These are phyloP conservation scores for Septoria linicola DNA, from an alignment of 2,329 filamentous ascomycete genomes.

Conservation along the genomic window DNA sequence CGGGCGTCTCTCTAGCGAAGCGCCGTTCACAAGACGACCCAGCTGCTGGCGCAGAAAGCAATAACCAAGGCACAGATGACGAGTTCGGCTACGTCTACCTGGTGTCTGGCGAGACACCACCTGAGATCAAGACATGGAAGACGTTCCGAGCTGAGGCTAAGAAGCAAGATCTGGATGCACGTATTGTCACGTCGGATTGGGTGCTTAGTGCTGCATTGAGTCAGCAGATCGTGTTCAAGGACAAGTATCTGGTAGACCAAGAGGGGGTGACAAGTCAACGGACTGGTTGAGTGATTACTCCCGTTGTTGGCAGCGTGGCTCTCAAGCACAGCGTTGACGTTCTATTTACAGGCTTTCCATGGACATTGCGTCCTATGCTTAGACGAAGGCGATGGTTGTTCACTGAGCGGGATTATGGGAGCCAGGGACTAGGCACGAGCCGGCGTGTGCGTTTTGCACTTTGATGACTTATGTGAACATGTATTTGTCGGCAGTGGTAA, in stretches of 20 bases:
- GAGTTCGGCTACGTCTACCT: constrained; percentile 66
- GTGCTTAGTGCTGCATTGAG: constrained; percentile 84
- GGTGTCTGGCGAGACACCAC: constrained; percentile 64
- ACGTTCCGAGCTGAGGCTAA: constrained; percentile 77
- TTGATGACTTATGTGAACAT: not conserved
- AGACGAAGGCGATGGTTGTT: constrained; percentile 17
- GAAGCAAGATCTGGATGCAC: constrained; percentile 73
- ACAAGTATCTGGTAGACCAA: constrained; percentile 35
- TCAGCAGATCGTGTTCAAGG: constrained; percentile 61
- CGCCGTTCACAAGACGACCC: constrained; percentile 54
- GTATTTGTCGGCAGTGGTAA: too few relatives aligned
- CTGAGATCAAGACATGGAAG: constrained; percentile 74
- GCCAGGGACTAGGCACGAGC: not conserved
- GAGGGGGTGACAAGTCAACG: constrained; percentile 22
- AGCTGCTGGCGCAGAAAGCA: constrained; percentile 56
- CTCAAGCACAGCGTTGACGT: constrained; percentile 13
- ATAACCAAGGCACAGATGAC: constrained; percentile 58
- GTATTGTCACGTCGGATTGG: constrained; percentile 86
- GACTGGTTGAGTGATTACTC: constrained; percentile 19
- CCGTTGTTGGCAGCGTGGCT: not conserved
- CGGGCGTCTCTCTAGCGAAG: constrained; percentile 57
- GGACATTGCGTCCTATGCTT: constrained; percentile 16
- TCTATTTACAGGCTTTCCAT: constrained; percentile 16
- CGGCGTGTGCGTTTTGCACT: not conserved
- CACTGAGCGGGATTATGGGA: constrained; percentile 12